Conservation (phyloP, 805 yeast species). For the Schizosaccharomyces octosporus region DNA sequence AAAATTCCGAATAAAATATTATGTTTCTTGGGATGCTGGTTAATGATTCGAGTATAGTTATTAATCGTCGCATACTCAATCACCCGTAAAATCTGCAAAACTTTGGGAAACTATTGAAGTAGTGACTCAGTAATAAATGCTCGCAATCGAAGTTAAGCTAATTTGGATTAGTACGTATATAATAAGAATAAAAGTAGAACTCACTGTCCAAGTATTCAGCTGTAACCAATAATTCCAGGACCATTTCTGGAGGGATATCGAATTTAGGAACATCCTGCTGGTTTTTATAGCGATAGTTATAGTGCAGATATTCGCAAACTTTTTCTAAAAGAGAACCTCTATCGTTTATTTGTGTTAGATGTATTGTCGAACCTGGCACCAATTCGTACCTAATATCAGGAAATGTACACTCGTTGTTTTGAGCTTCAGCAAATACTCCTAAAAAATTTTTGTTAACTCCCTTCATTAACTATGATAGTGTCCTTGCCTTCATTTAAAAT, state of each 20-base stretch:
- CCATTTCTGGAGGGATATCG: conserved; percentile 80
- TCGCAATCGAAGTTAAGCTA: too few species aligned
- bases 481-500: conserved; percentile 18
- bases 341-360: conserved; percentile 1
- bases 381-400: neutral
- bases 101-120: too few species aligned
- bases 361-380: too few species aligned
- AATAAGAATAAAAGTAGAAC: neutral
- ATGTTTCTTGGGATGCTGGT: too few species aligned
- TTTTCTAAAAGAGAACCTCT: conserved; percentile 50
- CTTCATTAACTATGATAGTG: neutral
- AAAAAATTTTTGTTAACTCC: neutral
- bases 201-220: conserved; percentile 64
- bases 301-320: conserved; percentile 65
- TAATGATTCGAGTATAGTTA: too few species aligned
- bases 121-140: too few species aligned
- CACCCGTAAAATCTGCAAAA: too few species aligned
- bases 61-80: too few species aligned
- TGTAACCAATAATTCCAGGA: conserved; percentile 70
- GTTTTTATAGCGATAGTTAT: conserved; percentile 36
- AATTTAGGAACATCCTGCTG: conserved; percentile 47
- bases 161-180: too few species aligned
- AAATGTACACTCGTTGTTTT: conserved; percentile 24
- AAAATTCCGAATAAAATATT: too few species aligned
- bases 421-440: conserved; percentile 31